Evolutionary conservation across 768 basidiomycete genomes (phyloP).

Genomic region (Neoboletus subvelutipes): DNA sequence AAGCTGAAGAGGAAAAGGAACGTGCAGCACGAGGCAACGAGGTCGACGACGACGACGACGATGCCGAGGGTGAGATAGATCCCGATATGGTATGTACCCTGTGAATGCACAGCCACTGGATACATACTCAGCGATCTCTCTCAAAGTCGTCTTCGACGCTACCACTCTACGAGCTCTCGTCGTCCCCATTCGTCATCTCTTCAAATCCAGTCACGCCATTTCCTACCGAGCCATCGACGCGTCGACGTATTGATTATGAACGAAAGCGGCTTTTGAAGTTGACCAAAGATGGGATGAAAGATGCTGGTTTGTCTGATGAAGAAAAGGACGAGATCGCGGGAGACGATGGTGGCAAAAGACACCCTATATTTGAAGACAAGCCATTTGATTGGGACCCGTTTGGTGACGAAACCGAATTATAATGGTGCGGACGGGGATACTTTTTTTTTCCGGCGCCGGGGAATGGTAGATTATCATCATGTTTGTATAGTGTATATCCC

Average conservation of each 20-base stretch:
- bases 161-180: constrained; percentile 26
- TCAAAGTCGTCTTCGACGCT: constrained; percentile 29
- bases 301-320: constrained; percentile 24
- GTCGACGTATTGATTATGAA: constrained; percentile 33
- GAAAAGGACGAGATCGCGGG: constrained; percentile 23
- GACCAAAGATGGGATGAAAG: constrained; percentile 31
- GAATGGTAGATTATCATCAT: constrained; percentile 5
- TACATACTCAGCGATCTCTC: neutral
- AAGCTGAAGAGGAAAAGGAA: constrained; percentile 30
- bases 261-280: constrained; percentile 28
- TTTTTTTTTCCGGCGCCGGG: neutral
- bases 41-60: constrained; percentile 23
- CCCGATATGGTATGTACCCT: constrained; percentile 27
- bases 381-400: constrained; percentile 34
- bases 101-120: neutral
- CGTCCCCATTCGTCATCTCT: constrained; percentile 24
- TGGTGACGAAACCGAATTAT: constrained; percentile 28
- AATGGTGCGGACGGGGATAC: neutral
- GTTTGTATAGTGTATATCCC: constrained; percentile 8
- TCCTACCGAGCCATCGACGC: constrained; percentile 24
- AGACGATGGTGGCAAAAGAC: constrained; percentile 7
- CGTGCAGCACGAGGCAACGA: constrained; percentile 16
- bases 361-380: constrained; percentile 29
- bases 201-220: constrained; percentile 34
- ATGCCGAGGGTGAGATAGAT: constrained; percentile 28